Evolutionary conservation across 2,329 filamentous ascomycete species (phyloP), one percentile per base, ranked within the genome.

Genomic region (Albifimbria verrucaria): DNA sequence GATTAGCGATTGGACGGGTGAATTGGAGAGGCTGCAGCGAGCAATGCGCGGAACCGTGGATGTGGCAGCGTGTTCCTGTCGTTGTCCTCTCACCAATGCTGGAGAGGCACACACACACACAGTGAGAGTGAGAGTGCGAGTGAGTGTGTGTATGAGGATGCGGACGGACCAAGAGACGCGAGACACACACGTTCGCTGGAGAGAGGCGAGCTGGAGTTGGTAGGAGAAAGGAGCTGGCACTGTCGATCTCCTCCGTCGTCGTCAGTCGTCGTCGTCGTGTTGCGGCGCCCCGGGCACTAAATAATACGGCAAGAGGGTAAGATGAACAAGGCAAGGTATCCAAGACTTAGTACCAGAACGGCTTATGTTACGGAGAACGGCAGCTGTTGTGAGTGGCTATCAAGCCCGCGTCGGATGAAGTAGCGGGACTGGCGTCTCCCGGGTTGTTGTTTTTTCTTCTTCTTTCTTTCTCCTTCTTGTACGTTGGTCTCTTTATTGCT

Each of bases 1-100:
- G 51, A 49, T 49, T 49, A 25, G 50, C 51, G 45, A 52, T 52
- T 52, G 51, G 51, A 39, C 42, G 51, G 51, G 18, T 52, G 45
- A 52, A 52, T 52, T 47, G 10, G 6, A 25, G 32, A 39, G 32
- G 32, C 32, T 39, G 32, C 32, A 39, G 42, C 32, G 4, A 45
- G 49, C 36, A 51, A 26, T 51, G 49, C 49, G 39, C 41, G 24
- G 42, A 24, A 47, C 32, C 11, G 18, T 20, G 22, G n/a, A 28
- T 51, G 39, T 24, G 26, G 49, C 49, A 43, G 22, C 41, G 49
- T 45, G 32, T 39, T 15, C 26, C 26, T n/a, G n/a, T n/a, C n/a
- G n/a, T n/a, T 15, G 32, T 39, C 32, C 12, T n/a, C 18, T 39
- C 32, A 12, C 32, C 32, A 39, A 39, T 6, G 32, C 4, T 39